Conservation (phyloP, 2,329 filamentous ascomycete genomes). For the Blastomyces silverae region DNA sequence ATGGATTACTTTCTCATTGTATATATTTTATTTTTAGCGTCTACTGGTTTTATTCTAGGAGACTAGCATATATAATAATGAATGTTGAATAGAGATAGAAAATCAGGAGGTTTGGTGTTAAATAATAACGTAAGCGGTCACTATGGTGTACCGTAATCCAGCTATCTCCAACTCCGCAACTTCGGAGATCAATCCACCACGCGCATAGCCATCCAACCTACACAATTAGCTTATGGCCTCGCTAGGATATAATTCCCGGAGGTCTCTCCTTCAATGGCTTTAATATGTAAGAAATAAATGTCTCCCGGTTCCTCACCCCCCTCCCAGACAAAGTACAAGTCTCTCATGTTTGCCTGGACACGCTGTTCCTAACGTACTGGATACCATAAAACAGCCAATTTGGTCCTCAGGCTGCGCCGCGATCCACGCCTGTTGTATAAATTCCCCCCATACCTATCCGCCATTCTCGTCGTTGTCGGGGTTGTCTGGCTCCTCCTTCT, state of each 20-base stretch:
- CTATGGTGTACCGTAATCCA: slow-evolving; percentile 30
- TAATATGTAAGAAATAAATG: slow-evolving; percentile 34
- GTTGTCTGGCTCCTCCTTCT: slow-evolving; percentile 85
- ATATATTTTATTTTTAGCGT: slow-evolving; percentile 11
- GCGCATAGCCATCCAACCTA: slow-evolving; percentile 6
- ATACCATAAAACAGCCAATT: slow-evolving; percentile 26
- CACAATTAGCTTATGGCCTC: slow-evolving; percentile 17
- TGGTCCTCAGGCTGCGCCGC: slow-evolving; percentile 55
- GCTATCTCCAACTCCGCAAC: slow-evolving; percentile 9
- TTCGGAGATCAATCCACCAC: neutral
- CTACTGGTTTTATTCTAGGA: neutral
- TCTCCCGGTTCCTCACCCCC: neutral
- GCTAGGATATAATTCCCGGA: slow-evolving; percentile 24
- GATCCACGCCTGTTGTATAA: slow-evolving; percentile 65
- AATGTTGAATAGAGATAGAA: neutral
- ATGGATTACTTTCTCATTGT: slow-evolving; percentile 14
- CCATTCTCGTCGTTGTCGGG: slow-evolving; percentile 76
- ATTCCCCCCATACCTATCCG: slow-evolving; percentile 81
- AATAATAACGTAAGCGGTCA: slow-evolving; percentile 29
- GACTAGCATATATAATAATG: slow-evolving; percentile 4
- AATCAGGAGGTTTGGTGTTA: neutral
- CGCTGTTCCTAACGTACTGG: slow-evolving; percentile 2
- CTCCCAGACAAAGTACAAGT: neutral
- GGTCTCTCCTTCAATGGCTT: slow-evolving; percentile 32
- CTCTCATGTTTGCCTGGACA: neutral